Evolutionary conservation across 192 early-diverging fungal genomes (phyloP).

Genomic region (Coemansia sp.): DNA sequence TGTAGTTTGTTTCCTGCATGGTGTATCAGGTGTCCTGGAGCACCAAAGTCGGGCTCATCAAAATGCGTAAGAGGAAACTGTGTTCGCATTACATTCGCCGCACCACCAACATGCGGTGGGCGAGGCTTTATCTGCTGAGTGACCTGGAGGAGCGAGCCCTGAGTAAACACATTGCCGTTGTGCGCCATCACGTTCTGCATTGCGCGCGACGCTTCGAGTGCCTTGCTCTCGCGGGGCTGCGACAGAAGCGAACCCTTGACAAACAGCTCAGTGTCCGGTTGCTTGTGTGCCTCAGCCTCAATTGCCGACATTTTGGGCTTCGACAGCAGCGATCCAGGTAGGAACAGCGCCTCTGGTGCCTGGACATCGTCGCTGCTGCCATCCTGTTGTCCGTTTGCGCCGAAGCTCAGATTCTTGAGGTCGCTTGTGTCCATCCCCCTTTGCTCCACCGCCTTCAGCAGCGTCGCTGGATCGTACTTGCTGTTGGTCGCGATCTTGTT

Average conservation of each 20-base stretch:
- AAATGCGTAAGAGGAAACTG: constrained; percentile 43
- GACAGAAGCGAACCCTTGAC: constrained; percentile 49
- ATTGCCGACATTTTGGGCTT: constrained; percentile 30
- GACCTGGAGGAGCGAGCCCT: constrained; percentile 44
- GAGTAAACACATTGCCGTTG: constrained; percentile 48
- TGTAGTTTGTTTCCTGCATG: neutral
- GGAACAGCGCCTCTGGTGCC: constrained; percentile 20
- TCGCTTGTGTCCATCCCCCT: constrained; percentile 46
- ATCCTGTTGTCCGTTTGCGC: constrained; percentile 1
- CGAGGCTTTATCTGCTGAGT: constrained; percentile 38
- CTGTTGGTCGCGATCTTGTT: constrained; percentile 29
- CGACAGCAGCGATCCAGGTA: constrained; percentile 47
- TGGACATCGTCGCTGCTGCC: constrained; percentile 14
- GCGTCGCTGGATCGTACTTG: constrained; percentile 37
- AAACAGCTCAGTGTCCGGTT: constrained; percentile 34
- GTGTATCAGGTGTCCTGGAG: neutral
- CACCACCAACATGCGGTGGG: constrained; percentile 40
- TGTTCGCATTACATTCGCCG: constrained; percentile 11
- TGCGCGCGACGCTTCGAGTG: constrained; percentile 48
- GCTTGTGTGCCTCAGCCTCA: constrained; percentile 22
- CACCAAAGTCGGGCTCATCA: constrained; percentile 14
- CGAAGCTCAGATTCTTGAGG: constrained; percentile 21
- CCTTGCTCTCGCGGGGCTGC: constrained; percentile 52
- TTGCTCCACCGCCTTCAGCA: constrained; percentile 31
- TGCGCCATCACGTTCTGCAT: constrained; percentile 50